Evolutionary conservation across 1,284 basidiomycete species (phyloP), one percentile per base, ranked within the genome.

Genomic region (Naganishia sp.): DNA sequence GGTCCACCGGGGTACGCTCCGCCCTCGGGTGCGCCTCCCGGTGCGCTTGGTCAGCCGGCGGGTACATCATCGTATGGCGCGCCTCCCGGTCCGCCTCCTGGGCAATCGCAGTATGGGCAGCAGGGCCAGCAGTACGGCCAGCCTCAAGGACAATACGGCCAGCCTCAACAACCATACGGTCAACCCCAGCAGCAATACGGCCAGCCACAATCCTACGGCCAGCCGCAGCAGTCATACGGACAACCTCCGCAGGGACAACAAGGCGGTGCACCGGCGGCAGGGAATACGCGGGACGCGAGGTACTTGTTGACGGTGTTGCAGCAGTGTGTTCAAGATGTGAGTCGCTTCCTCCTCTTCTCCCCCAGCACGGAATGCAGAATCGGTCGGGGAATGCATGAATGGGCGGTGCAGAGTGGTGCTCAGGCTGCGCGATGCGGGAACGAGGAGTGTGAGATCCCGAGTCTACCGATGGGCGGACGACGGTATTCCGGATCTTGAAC

Each of bases 271-370:
- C 71, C 67, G 9, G 63, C 52, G 10, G 63, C 70, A 41, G 73
- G 69, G 4, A 68, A 68, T 39, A 70, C 71, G 11, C 35, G 58
- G 4, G 73, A 73, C 62, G 66, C 74, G 28, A 68, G 72, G 57
- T 71, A 70, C 65, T 67, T 79, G 15, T 68, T 75, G 32, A 58
- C 61, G 13, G 50, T 72, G 39, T 69, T 80, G 25, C 73, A 77
- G 69, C 73, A 77, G 41, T 79, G 79, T 72, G 80, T 81, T 39
- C 72, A 75, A 66, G 81, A 82, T 66, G 77, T 79, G 50, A 73
- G 76, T 72, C 13, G 3, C 55, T 52, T 32, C n/a, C 39, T 31
- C 13, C 53, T 43, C n/a, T 10, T 3, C 51, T 25, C 13, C 21
- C 6, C 42, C 42, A 15, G 32, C 17, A 28, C 28, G 28, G 28